phyloP scores from a whole-genome alignment of 2,329 filamentous ascomycete genomes.

The Teratosphaeria gauchensis region DNA sequence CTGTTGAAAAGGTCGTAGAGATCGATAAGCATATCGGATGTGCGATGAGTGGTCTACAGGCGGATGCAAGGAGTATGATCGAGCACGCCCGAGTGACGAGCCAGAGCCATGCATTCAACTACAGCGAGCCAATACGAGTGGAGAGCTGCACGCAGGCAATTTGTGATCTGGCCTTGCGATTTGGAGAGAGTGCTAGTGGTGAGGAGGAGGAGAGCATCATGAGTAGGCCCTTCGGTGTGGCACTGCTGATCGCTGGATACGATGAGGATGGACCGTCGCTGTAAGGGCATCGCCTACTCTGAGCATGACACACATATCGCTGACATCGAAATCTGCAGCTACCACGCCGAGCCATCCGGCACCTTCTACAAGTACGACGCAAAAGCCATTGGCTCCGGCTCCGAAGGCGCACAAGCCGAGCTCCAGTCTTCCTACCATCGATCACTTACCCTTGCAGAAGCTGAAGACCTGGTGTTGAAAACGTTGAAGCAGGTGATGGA shows the following conservation, averaged over 20 bases:
- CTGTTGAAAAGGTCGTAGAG: slow-evolving; percentile 99
- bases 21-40: slow-evolving; percentile 98
- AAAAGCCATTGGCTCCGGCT: slow-evolving; percentile 95
- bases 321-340: slow-evolving; percentile 40
- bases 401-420: slow-evolving; percentile 94
- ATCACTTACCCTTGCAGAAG: slow-evolving; percentile 84
- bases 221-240: slow-evolving; percentile 93
- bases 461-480: slow-evolving; percentile 91
- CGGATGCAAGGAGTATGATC: slow-evolving; percentile 93
- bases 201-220: slow-evolving; percentile 73
- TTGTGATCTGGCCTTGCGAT: slow-evolving; percentile 90
- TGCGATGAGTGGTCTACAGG: slow-evolving; percentile 96
- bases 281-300: slow-evolving; percentile 33
- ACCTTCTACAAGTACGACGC: slow-evolving; percentile 99
- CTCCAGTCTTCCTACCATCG: slow-evolving; percentile 98
- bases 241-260: slow-evolving; percentile 89
- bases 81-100: slow-evolving; percentile 94
- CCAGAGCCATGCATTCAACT: slow-evolving; percentile 97
- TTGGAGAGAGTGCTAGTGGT: slow-evolving; percentile 93
- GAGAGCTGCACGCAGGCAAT: slow-evolving; percentile 99
- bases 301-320: not conserved
- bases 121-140: slow-evolving; percentile 85
- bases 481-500: slow-evolving; percentile 99
- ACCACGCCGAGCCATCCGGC: slow-evolving; percentile 94
- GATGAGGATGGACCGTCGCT: slow-evolving; percentile 95